phyloP scores from a whole-genome alignment of 179 eudicot genomes.

The Actinidia arguta region DNA sequence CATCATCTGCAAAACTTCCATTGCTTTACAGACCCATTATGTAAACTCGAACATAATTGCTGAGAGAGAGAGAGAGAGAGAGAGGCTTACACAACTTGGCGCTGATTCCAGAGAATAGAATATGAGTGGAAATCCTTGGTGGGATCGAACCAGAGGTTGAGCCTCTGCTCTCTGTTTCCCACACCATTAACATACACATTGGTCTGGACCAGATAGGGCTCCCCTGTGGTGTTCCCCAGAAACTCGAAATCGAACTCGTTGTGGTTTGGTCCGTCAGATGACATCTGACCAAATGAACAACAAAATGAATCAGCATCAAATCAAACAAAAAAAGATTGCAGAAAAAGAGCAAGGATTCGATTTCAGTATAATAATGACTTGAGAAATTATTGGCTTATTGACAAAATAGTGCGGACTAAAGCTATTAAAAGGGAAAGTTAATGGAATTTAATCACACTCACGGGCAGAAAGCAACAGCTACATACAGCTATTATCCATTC shows the following conservation, averaged over 20 bases:
- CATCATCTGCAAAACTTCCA: neutral
- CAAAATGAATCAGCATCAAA: neutral
- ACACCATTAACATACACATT: conserved; percentile 83
- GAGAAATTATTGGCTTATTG: conserved; percentile 1
- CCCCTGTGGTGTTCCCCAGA: conserved; percentile 78
- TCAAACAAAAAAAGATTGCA: neutral
- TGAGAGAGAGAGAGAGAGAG: neutral
- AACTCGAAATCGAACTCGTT: conserved; percentile 92
- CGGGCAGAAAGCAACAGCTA: conserved; percentile 14
- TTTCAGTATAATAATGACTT: neutral
- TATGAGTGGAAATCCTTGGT: conserved; percentile 81
- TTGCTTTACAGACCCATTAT: neutral
- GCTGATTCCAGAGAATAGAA: conserved; percentile 78
- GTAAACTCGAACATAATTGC: neutral
- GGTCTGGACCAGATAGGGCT: conserved; percentile 83
- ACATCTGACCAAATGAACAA: conserved; percentile 53
- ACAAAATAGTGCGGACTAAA: neutral
- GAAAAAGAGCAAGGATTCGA: neutral
- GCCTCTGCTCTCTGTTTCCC: conserved; percentile 86
- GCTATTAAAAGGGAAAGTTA: neutral
- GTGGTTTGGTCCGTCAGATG: conserved; percentile 79
- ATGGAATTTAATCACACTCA: conserved; percentile 10
- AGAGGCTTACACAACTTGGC: conserved; percentile 77
- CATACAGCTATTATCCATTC: neutral
- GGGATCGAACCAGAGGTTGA: conserved; percentile 91